Evolutionary conservation across 176 grass and related monocot species (phyloP), one percentile per base, ranked within the genome.

Genomic region (Carex parvula): DNA sequence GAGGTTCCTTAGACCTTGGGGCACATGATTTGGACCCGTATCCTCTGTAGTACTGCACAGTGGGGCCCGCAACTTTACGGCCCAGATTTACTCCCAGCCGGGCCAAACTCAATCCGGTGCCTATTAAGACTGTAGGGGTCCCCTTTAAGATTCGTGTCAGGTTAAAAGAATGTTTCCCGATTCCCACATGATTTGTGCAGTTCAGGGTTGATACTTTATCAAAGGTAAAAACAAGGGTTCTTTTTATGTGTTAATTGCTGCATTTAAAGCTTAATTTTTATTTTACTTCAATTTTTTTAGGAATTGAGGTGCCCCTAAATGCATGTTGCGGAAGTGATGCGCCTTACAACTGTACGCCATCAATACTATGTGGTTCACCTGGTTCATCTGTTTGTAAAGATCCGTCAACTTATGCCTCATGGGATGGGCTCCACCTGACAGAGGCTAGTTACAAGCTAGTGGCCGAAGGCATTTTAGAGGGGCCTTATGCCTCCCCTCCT

Each of bases 391-490:
- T 97, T 39, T 97, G 91, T 66, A 32, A 87, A 41, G 81, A 97
- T 39, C 89, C 94, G 59, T 97, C 91, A 33, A 89, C 85, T 73
- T 97, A 97, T 80, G 81, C 89, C 56, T 97, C 94, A 70, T 97
- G 94, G 94, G 94, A 97, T 80, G 91, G 94, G 15, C 86, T 97
- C 32, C 94, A 97, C 85, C 90, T 97, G 78, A 97, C 94, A 0
- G 94, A 97, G 64, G 87, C 91, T 10, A 87, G 86, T 52, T 97
- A 97, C 68, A 93, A 91, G 81, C 66, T 93, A 32, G 79, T 97
- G 39, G 90, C 92, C 82, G 91, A 91, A 74, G 91, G 89, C 48
- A 85, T 97, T 41, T 69, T 97, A 56, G 66, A 81, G 65, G 94
- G 94, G 52, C 86, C 87, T 26, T 91, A 97, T 76, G 91, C 91